A percentile compares a stretch with the other conserved stretches of the same genome.
phyloP scores from a whole-genome alignment of 2,329 filamentous ascomycete species.

The Aspergillus sp. region DNA sequence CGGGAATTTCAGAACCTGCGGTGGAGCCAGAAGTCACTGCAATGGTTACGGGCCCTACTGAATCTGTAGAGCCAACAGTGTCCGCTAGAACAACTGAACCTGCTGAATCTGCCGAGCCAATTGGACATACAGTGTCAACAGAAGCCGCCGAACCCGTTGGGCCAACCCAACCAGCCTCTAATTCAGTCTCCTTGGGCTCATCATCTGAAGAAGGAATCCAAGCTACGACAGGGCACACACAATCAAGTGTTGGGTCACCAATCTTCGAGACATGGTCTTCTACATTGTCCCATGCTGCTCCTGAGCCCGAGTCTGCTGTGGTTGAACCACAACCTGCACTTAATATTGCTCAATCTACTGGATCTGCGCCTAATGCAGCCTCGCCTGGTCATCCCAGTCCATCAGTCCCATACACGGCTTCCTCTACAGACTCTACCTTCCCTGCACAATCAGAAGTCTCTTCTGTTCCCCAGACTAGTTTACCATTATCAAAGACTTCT shows the following conservation, averaged over 20 bases:
- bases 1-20: neutral
- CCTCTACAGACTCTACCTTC: neutral
- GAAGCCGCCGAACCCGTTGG: neutral
- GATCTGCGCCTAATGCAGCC: neutral
- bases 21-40: too few species aligned
- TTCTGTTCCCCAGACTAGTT: too few species aligned
- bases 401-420: constrained; percentile 1
- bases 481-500: too few species aligned
- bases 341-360: too few species aligned
- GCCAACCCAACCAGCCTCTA: neutral
- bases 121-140: neutral
- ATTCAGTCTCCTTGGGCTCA: too few species aligned
- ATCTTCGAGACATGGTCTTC: too few species aligned
- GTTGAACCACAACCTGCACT: neutral
- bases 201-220: neutral
- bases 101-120: neutral
- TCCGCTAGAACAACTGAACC: neutral
- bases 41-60: neutral
- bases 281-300: too few species aligned
- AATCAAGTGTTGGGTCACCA: too few species aligned
- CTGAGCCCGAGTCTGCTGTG: too few species aligned
- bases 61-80: neutral
- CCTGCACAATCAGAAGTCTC: neutral
- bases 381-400: constrained; percentile 3
- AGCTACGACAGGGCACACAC: too few species aligned